phyloP scores from a whole-genome alignment of 139 green algal species.

The Volvox africanus region DNA sequence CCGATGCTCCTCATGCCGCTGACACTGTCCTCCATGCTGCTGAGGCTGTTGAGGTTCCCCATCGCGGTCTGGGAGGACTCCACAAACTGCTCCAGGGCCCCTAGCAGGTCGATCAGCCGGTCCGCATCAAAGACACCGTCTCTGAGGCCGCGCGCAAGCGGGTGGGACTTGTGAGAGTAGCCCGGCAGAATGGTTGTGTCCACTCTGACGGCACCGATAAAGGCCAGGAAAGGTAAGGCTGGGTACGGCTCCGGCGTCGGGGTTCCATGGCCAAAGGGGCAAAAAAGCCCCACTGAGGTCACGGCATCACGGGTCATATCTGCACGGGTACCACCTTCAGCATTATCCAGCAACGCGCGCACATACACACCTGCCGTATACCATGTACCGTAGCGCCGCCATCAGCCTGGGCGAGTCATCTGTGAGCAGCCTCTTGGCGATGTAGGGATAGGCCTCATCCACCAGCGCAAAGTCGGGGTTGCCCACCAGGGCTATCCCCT shows the following conservation, averaged over 20 bases:
- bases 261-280: no score
- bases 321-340: no score
- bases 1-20: constrained; percentile 1
- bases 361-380: constrained; percentile 75
- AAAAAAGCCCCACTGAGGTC: no score
- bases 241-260: no score
- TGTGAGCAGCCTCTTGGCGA: constrained; percentile 93
- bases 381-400: constrained; percentile 87
- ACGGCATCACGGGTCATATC: no score
- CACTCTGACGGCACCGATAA: no score
- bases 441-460: constrained; percentile 98
- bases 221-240: no score
- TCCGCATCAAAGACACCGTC: constrained; percentile 79
- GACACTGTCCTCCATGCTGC: background rate
- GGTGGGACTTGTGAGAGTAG: no score
- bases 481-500: constrained; percentile 86
- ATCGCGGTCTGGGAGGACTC: constrained; percentile 67
- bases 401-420: constrained; percentile 90
- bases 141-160: constrained; percentile 5
- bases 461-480: constrained; percentile 96
- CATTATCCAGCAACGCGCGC: no score
- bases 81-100: constrained; percentile 95
- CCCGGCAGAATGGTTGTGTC: no score
- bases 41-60: constrained; percentile 3
- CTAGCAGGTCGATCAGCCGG: constrained; percentile 95